Evolutionary conservation across 2,329 filamentous ascomycete species (phyloP).

Genomic region (Colletotrichum tropicale): DNA sequence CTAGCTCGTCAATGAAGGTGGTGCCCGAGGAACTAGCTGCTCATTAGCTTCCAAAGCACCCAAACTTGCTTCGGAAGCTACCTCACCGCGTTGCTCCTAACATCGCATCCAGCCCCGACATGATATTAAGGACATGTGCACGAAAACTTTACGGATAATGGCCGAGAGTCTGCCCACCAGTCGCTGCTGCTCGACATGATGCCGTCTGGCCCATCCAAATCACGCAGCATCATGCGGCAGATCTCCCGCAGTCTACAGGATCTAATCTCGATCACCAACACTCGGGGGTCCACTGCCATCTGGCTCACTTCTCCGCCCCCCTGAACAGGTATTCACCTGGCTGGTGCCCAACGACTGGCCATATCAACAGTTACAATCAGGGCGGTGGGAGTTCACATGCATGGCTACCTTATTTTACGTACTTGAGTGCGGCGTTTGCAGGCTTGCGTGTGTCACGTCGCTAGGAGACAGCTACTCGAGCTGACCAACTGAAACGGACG

Average conservation of each 20-base stretch:
- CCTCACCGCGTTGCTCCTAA: background rate
- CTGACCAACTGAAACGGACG: background rate
- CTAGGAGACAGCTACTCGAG: background rate
- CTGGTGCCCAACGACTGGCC: background rate
- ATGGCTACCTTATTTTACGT: background rate
- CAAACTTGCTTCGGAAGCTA: slow-evolving; percentile 5
- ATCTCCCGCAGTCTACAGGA: slow-evolving; percentile 14
- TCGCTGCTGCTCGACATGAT: background rate
- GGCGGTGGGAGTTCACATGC: background rate
- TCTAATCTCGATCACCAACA: slow-evolving; percentile 10
- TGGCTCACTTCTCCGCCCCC: background rate
- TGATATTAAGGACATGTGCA: background rate
- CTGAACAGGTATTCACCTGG: background rate
- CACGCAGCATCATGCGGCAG: slow-evolving; percentile 3
- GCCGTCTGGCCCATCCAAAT: background rate
- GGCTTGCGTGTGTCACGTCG: background rate
- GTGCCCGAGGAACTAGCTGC: background rate
- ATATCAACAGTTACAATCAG: background rate
- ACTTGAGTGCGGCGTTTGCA: background rate
- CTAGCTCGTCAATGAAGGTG: background rate
- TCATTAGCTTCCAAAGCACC: background rate
- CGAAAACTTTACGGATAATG: background rate
- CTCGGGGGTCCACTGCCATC: background rate
- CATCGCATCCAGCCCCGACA: background rate
- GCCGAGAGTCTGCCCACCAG: background rate